These are phyloP conservation scores for Takakia lepidozioides DNA, from an alignment of 225 moss, liverwort and hornwort genomes.

Conservation along the genomic window DNA sequence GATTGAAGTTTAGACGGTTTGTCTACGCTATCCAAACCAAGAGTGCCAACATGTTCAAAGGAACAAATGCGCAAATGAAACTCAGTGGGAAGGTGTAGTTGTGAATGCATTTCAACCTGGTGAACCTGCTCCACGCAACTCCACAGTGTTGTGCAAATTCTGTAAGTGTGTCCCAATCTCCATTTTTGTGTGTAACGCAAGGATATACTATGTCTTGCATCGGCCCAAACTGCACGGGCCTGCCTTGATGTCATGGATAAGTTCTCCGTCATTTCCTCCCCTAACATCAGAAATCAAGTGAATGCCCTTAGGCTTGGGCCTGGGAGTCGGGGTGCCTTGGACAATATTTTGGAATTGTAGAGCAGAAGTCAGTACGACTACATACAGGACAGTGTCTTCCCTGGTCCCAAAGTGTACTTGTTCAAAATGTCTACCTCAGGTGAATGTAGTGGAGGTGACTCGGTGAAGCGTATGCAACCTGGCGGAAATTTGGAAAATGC, in stretches of 20 bases:
- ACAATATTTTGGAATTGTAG: not conserved
- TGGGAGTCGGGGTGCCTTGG: not conserved
- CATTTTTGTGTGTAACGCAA: too few relatives aligned
- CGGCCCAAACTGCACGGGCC: not conserved
- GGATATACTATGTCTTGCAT: too few relatives aligned
- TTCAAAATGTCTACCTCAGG: slow-evolving; percentile 2
- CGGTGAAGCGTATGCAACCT: slow-evolving; percentile 4
- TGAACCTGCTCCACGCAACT: not conserved
- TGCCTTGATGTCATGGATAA: not conserved
- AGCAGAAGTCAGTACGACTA: not conserved
- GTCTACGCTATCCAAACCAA: not conserved
- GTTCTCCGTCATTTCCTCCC: not conserved
- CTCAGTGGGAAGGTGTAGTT: not conserved
- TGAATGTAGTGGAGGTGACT: not conserved
- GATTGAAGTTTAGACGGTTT: not conserved
- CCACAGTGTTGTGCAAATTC: not conserved
- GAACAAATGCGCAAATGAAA: not conserved
- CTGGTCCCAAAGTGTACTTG: slow-evolving; percentile 3
- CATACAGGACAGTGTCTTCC: not conserved
- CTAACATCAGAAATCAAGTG: not conserved
- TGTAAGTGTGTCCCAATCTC: not conserved
- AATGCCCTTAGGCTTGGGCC: not conserved
- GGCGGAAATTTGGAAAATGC: not conserved
- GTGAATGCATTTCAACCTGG: not conserved
- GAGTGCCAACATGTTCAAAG: not conserved